These are phyloP conservation scores for Zygnema circumcarinatum DNA, from an alignment of 139 green algal species.

Conservation along the genomic window DNA sequence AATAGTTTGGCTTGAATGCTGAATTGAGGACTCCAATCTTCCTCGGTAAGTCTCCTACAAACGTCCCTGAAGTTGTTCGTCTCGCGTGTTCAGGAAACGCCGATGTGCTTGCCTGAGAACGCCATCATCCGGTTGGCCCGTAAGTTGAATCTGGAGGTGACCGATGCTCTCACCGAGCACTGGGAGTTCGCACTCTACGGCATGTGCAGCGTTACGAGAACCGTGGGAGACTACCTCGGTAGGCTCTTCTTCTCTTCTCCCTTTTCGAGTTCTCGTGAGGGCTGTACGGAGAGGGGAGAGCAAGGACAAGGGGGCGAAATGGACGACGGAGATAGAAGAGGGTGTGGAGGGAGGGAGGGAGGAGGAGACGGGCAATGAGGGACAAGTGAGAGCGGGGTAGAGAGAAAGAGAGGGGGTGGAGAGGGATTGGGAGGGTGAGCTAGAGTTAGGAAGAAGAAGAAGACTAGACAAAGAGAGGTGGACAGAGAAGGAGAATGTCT, in stretches of 20 bases:
- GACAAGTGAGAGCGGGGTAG: too few species aligned
- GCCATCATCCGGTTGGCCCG: background rate
- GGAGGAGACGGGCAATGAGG: background rate
- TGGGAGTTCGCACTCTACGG: background rate
- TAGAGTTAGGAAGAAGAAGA: background rate
- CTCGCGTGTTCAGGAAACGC: background rate
- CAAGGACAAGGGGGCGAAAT: background rate
- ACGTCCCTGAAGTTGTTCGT: too few species aligned
- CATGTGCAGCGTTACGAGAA: background rate
- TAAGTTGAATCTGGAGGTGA: background rate
- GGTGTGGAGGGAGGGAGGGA: background rate
- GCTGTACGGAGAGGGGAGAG: background rate
- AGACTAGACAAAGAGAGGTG: background rate
- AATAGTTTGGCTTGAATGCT: too few species aligned
- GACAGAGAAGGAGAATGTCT: conserved; percentile 10
- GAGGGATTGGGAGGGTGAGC: background rate
- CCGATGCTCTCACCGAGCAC: background rate
- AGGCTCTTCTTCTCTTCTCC: too few species aligned
- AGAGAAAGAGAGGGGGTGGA: too few species aligned
- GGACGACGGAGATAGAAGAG: background rate
- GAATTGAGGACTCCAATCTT: too few species aligned
- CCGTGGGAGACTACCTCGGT: background rate
- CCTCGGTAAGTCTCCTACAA: background rate
- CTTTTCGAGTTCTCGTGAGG: too few species aligned
- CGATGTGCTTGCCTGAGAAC: background rate